phyloP scores from a whole-genome alignment of 208 protist genomes.

The Leptomonas pyrrhocoris region DNA sequence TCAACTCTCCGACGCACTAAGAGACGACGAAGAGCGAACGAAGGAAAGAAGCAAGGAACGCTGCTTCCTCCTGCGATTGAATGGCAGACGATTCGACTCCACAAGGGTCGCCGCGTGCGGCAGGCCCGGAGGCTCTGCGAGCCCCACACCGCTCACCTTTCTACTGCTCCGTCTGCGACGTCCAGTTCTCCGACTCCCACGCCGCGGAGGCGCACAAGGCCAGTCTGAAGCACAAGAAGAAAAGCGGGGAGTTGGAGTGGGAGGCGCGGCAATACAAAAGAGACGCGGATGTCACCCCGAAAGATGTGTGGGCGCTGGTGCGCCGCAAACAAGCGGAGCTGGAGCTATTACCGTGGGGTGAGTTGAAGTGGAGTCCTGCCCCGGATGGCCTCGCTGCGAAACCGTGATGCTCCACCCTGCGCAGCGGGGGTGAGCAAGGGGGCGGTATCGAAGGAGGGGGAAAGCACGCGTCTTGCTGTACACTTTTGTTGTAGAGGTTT shows the following conservation, averaged over 20 bases:
- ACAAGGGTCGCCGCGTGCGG: background rate
- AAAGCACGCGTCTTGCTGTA: too few species aligned
- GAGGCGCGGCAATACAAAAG: conserved; percentile 68
- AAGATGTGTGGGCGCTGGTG: conserved; percentile 77
- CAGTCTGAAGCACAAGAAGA: conserved; percentile 70
- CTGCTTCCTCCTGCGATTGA: too few species aligned
- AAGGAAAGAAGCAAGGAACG: too few species aligned
- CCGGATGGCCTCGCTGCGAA: background rate
- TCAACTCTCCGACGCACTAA: too few species aligned
- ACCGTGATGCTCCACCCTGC: too few species aligned
- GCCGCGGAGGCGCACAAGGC: conserved; percentile 62
- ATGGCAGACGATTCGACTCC: background rate
- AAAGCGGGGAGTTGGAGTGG: conserved; percentile 63
- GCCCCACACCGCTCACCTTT: conserved; percentile 26
- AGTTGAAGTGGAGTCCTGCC: conserved; percentile 32
- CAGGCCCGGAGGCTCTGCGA: background rate
- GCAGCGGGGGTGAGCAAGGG: too few species aligned
- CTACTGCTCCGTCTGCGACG: conserved; percentile 71
- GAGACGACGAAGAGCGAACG: too few species aligned
- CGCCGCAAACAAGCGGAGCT: conserved; percentile 62
- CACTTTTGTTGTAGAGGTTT: too few species aligned
- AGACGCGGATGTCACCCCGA: conserved; percentile 64
- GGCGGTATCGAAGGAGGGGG: too few species aligned
- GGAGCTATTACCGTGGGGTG: conserved; percentile 49
- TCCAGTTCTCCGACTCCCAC: conserved; percentile 65